Base-by-base conservation (phyloP, 2,329 filamentous ascomycete species). In the Talaromyces funiculosus region DNA sequence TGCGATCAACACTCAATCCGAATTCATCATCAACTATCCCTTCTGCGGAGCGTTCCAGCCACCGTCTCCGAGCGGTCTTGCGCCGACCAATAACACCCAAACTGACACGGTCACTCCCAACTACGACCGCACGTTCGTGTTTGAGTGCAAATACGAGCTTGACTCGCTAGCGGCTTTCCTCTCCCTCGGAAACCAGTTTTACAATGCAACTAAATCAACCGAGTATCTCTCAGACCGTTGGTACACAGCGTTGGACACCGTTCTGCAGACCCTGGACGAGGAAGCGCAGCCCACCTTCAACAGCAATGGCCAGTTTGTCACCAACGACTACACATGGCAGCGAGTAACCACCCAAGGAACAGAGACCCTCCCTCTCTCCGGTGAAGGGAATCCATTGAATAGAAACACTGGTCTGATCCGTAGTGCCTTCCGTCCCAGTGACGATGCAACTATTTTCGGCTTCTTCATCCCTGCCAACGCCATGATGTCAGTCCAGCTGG, bases 11-110 rank as follows among this genome's bases (percentile, higher is more conserved):
- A 97, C 94, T 0, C 94, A 99, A 76, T 84, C 90, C 16, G 93
- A 97, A 74, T 97, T 92, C 70, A 90, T 99, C 43, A 96, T 97
- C 64, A 86, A 90, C 69, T 92, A 90, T 1, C 94, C 94, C 0
- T 99, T 97, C 78, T 99, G 94, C 82, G 97, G 99, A 74, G 94
- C 94, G 18, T 99, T 97, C 75, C 94, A 99, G 73, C 93, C 94
- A 4, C 94, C 94, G 0, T 88, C 90, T 2, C 90, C 92, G 6
- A 92, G 90, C 64, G 85, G 88, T 16, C 81, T 97, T 0, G 77
- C 81, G 3, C 80, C 88, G 5, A 87, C 86, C 16, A 82, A 84
- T 67, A 96, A 93, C 69, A 90, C 90, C 3, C 90, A 96, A 72
- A 84, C 88, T 20, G 94, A 99, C 70, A 76, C 72, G 8, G 94